Evolutionary conservation across 352 stramenopile species (phyloP).

Genomic region (Globisporangium solare): DNA sequence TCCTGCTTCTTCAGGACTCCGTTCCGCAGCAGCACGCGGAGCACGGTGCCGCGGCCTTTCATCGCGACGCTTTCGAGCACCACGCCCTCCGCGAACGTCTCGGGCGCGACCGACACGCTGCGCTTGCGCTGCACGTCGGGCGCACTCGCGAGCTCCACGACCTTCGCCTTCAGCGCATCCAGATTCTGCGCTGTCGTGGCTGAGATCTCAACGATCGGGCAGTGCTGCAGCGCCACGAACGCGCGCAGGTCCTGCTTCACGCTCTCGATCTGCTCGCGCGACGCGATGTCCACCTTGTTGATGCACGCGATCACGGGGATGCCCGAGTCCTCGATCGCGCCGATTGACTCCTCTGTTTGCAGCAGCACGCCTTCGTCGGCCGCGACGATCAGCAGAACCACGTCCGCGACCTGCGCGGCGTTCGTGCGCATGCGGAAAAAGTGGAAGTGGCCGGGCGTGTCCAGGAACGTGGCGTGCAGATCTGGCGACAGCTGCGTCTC

Average conservation of each 20-base stretch:
- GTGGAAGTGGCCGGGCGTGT: slow-evolving; percentile 98
- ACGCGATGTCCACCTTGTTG: slow-evolving; percentile 84
- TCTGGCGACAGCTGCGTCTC: slow-evolving; percentile 84
- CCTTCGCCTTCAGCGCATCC: slow-evolving; percentile 37
- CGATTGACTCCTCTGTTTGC: slow-evolving; percentile 97
- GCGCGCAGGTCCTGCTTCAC: slow-evolving; percentile 58
- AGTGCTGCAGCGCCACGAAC: slow-evolving; percentile 79
- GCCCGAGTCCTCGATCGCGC: slow-evolving; percentile 70
- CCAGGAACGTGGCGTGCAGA: slow-evolving; percentile 94
- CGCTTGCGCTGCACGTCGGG: slow-evolving; percentile 28
- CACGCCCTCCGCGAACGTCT: slow-evolving; percentile 45
- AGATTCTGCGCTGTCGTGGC: slow-evolving; percentile 58
- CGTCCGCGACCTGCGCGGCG: slow-evolving; percentile 96
- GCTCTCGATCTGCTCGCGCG: slow-evolving; percentile 28
- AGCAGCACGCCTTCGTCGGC: slow-evolving; percentile 98
- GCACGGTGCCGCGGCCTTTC: slow-evolving; percentile 60
- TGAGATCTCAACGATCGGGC: slow-evolving; percentile 74
- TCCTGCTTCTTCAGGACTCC: slow-evolving; percentile 57
- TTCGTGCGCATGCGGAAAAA: slow-evolving; percentile 98
- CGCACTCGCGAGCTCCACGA: slow-evolving; percentile 31
- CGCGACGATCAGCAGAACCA: slow-evolving; percentile 96
- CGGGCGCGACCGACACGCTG: slow-evolving; percentile 29
- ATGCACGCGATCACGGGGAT: slow-evolving; percentile 79
- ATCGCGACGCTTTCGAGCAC: slow-evolving; percentile 71
- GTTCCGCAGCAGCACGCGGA: slow-evolving; percentile 71